Conservation (phyloP, 768 basidiomycete species). For the Amanita exitialis region DNA sequence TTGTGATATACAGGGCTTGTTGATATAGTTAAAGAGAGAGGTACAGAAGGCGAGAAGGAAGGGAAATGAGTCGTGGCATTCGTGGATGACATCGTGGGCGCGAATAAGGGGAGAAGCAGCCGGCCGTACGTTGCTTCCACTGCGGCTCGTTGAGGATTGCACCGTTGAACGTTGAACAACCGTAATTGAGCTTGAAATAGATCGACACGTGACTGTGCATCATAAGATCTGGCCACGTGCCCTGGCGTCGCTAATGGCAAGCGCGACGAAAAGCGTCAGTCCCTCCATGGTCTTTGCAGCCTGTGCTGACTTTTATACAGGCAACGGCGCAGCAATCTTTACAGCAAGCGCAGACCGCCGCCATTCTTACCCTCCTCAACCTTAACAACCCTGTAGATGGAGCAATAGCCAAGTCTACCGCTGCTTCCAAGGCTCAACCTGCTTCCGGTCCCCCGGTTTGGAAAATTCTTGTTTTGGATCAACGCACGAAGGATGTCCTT, state of each 20-base stretch:
- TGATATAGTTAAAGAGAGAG: background rate
- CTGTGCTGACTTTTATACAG: slow-evolving; percentile 10
- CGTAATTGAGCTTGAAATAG: background rate
- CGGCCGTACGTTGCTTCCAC: background rate
- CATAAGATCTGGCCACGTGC: background rate
- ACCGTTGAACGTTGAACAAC: background rate
- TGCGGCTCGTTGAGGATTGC: background rate
- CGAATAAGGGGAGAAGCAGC: background rate
- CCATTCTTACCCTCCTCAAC: slow-evolving; percentile 83
- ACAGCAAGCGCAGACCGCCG: slow-evolving; percentile 77
- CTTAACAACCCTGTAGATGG: slow-evolving; percentile 56
- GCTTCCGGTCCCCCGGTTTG: slow-evolving; percentile 73
- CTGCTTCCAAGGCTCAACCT: slow-evolving; percentile 39
- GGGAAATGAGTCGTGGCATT: slow-evolving; percentile 7
- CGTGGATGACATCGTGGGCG: slow-evolving; percentile 8
- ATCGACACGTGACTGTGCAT: background rate
- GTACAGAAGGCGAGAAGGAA: background rate
- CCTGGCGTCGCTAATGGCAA: slow-evolving; percentile 20
- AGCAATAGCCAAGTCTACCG: slow-evolving; percentile 24
- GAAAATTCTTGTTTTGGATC: slow-evolving; percentile 94
- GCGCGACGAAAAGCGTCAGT: slow-evolving; percentile 11
- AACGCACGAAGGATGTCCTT: slow-evolving; percentile 91
- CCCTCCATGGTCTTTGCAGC: background rate
- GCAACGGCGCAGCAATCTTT: slow-evolving; percentile 44
- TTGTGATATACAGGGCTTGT: slow-evolving; percentile 3